These are phyloP conservation scores for Fusarium verticillioides DNA, from an alignment of 2,329 filamentous ascomycete species.

Conservation along the genomic window DNA sequence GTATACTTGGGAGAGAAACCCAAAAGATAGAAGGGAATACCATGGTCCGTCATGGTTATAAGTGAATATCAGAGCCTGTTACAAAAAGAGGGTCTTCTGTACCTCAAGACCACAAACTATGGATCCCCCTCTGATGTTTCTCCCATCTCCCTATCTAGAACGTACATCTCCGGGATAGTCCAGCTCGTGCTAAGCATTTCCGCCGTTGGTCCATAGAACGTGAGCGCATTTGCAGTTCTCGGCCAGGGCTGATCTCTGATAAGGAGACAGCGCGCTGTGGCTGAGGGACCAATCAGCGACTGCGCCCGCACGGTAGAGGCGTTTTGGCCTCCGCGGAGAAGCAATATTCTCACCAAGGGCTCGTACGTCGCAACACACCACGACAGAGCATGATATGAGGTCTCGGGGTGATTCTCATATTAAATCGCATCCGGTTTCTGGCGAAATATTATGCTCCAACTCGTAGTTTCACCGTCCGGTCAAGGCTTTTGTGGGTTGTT, in stretches of 20 bases:
- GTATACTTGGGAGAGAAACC: background rate
- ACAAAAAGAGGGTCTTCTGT: slow-evolving; percentile 23
- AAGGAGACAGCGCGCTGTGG: slow-evolving; percentile 27
- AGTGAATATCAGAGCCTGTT: slow-evolving; percentile 18
- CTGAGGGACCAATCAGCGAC: slow-evolving; percentile 31
- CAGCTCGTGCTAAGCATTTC: slow-evolving; percentile 32
- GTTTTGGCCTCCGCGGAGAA: slow-evolving; percentile 39
- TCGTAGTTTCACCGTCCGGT: background rate
- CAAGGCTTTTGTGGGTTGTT: slow-evolving; percentile 20
- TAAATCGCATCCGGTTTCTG: slow-evolving; percentile 9
- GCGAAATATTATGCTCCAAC: background rate
- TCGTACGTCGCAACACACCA: slow-evolving; percentile 41
- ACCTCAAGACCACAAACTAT: slow-evolving; percentile 16
- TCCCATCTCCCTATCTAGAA: slow-evolving; percentile 35
- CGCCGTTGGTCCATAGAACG: slow-evolving; percentile 18
- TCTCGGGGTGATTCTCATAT: slow-evolving; percentile 16
- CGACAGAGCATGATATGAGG: slow-evolving; percentile 26
- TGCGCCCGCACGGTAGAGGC: background rate
- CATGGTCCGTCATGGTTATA: slow-evolving; percentile 29
- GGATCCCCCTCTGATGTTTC: slow-evolving; percentile 14
- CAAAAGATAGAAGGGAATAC: background rate
- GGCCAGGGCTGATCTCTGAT: slow-evolving; percentile 37
- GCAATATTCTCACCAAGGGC: slow-evolving; percentile 8
- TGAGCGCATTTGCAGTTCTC: slow-evolving; percentile 18
- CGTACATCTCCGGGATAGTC: slow-evolving; percentile 38